Evolutionary conservation across 1,284 basidiomycete genomes (phyloP).

Genomic region (Agaricales sp.): DNA sequence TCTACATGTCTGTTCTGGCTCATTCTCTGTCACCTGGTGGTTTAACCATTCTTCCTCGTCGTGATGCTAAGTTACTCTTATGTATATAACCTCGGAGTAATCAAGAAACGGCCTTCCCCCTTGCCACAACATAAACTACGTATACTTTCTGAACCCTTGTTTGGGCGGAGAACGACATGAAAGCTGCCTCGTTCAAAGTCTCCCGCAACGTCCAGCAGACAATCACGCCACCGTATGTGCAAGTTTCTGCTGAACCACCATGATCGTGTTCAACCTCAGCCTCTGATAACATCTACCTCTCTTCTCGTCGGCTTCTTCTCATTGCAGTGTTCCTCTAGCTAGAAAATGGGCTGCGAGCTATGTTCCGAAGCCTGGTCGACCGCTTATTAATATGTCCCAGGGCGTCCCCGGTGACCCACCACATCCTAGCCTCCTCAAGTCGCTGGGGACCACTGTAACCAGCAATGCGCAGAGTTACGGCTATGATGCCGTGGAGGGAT

Average conservation of each 20-base stretch:
- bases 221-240: neutral
- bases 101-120: too few species aligned
- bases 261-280: too few species aligned
- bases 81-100: too few species aligned
- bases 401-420: constrained; percentile 67
- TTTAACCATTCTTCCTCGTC: too few species aligned
- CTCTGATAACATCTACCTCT: too few species aligned
- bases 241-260: neutral
- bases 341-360: neutral
- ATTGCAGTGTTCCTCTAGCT: neutral
- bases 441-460: constrained; percentile 36
- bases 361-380: constrained; percentile 18
- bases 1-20: too few species aligned
- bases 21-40: too few species aligned
- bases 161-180: too few species aligned
- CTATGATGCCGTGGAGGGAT: constrained; percentile 65
- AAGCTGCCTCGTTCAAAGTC: neutral
- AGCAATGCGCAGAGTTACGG: constrained; percentile 38
- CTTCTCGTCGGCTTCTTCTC: neutral
- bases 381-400: constrained; percentile 71
- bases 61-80: too few species aligned
- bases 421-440: constrained; percentile 35
- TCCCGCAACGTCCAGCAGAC: neutral
- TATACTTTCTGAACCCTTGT: too few species aligned
- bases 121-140: too few species aligned